Evolutionary conservation across 768 basidiomycete genomes (phyloP).

Genomic region (Mrakia blollopis): DNA sequence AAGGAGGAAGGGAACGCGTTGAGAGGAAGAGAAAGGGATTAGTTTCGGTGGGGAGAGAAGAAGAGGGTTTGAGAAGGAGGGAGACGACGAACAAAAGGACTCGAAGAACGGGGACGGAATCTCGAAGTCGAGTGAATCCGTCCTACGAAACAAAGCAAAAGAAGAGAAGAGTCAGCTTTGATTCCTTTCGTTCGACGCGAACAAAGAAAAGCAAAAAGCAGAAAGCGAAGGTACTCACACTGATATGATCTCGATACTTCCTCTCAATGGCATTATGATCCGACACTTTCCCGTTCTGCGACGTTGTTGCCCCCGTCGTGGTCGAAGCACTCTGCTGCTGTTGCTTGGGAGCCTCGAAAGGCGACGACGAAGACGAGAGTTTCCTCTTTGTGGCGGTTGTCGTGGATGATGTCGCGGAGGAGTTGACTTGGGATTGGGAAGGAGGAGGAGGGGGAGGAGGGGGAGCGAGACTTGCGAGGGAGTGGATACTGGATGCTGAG

Average conservation of each 20-base stretch:
- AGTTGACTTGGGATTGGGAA: background rate
- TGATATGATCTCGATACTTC: conserved; percentile 31
- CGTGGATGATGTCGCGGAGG: background rate
- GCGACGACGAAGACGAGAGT: background rate
- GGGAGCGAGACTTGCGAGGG: background rate
- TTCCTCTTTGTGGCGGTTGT: background rate
- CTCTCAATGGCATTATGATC: conserved; percentile 33
- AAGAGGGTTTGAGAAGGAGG: background rate
- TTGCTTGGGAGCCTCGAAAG: background rate
- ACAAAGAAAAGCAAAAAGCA: background rate
- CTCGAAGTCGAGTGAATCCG: conserved; percentile 27
- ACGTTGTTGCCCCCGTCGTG: too few species aligned
- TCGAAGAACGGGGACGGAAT: conserved; percentile 31
- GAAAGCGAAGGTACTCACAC: background rate
- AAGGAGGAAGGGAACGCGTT: too few species aligned
- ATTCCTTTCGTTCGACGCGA: background rate
- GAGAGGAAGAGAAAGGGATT: too few species aligned
- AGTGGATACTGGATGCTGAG: background rate
- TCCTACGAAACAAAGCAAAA: background rate
- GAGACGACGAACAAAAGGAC: conserved; percentile 25
- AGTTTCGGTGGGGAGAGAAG: too few species aligned
- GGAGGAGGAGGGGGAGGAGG: background rate
- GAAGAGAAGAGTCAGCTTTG: too few species aligned
- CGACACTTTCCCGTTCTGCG: conserved; percentile 10
- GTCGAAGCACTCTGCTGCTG: background rate